Evolutionary conservation across 495 filamentous ascomycete species (phyloP).

Genomic region (Xylaria cubensis): DNA sequence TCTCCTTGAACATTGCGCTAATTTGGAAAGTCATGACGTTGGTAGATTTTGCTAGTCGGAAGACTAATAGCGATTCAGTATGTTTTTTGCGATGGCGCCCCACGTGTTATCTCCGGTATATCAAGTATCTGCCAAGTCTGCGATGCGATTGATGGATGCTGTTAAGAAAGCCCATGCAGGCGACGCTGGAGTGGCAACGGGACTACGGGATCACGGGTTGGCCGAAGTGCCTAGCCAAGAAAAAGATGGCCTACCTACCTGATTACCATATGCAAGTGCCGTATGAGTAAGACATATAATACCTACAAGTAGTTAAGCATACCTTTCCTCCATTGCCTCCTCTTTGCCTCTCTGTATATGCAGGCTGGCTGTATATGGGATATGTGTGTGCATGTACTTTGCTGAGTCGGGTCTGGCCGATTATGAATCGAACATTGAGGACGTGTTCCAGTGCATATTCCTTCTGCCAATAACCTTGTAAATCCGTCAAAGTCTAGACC

Average conservation of each 20-base stretch:
- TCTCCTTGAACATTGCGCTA: neutral
- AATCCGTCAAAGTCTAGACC: conserved; percentile 17
- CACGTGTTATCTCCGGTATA: neutral
- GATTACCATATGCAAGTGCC: no score
- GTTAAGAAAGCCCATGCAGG: conserved; percentile 4
- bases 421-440: conserved; percentile 3
- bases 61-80: neutral
- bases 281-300: no score
- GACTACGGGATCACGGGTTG: no score
- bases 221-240: no score
- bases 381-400: neutral
- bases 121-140: neutral
- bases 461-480: conserved; percentile 1
- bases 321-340: no score
- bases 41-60: neutral
- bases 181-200: neutral
- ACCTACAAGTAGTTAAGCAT: no score
- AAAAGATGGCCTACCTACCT: no score
- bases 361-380: no score
- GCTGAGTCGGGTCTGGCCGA: neutral
- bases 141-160: neutral
- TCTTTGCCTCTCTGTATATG: no score
- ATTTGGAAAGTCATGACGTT: neutral
- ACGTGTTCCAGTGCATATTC: neutral
- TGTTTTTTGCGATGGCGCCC: neutral